These are phyloP conservation scores for Mixia osmundae DNA, from an alignment of 1,284 basidiomycete genomes.

Conservation along the genomic window DNA sequence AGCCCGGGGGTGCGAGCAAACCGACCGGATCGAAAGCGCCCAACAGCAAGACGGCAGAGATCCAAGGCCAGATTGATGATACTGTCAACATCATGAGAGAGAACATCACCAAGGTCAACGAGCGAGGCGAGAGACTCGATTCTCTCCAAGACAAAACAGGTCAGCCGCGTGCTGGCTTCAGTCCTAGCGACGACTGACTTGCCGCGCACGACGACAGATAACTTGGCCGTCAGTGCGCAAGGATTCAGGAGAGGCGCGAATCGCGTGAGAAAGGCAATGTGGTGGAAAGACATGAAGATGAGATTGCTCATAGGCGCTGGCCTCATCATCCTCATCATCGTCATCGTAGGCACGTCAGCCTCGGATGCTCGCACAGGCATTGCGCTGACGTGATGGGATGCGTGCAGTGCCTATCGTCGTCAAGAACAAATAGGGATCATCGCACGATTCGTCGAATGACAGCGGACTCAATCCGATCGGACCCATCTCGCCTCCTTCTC, in stretches of 20 bases:
- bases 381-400: neutral
- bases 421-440: constrained; percentile 17
- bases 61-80: constrained; percentile 82
- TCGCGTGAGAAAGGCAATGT: constrained; percentile 83
- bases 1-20: neutral
- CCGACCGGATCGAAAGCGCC: neutral
- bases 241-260: constrained; percentile 93
- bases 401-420: constrained; percentile 16
- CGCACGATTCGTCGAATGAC: constrained; percentile 11
- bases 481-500: constrained; percentile 8
- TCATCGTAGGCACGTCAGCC: constrained; percentile 40
- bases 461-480: constrained; percentile 3
- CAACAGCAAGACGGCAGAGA: constrained; percentile 46
- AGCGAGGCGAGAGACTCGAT: constrained; percentile 82
- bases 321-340: constrained; percentile 64
- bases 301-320: constrained; percentile 69
- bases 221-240: constrained; percentile 88
- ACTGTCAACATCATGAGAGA: constrained; percentile 93
- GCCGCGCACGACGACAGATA: constrained; percentile 36
- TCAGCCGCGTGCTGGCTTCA: constrained; percentile 25
- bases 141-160: constrained; percentile 94
- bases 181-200: neutral
- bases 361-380: neutral
- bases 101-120: constrained; percentile 87
- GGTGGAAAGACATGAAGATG: constrained; percentile 62